Conservation (phyloP, 345 rosid genomes). For the Eucalyptus pauciflora region DNA sequence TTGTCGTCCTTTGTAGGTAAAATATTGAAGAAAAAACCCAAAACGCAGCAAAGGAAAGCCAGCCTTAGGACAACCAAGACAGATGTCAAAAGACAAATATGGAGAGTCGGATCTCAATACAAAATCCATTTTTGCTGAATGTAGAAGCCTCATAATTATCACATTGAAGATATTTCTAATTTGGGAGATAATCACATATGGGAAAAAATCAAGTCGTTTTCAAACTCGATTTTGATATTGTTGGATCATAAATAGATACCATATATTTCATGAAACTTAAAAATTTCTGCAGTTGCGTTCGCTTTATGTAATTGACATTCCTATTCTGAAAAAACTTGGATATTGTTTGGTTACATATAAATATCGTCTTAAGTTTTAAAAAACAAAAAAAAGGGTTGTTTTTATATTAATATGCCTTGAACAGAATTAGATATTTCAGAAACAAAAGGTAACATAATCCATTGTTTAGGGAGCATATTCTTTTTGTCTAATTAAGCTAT, state of each 20-base stretch:
- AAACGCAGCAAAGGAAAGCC: not conserved
- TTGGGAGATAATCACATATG: not conserved
- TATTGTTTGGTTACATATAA: not conserved
- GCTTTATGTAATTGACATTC: not conserved
- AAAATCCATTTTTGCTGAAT: not conserved
- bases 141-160: not conserved
- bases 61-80: not conserved
- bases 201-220: not conserved
- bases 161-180: not conserved
- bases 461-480: not conserved
- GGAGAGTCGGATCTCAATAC: not conserved
- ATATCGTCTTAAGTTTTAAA: not conserved
- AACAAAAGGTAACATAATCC: not conserved
- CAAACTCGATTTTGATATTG: not conserved
- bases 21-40: not conserved
- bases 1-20: not conserved
- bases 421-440: not conserved
- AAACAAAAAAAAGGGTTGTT: not conserved
- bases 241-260: not conserved
- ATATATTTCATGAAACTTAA: not conserved
- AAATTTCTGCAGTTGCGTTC: not conserved
- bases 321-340: not conserved
- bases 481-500: not conserved
- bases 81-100: not conserved
- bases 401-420: not conserved